These are phyloP conservation scores for Acanthamoeba lenticulata DNA, from an alignment of 208 protist species.

Conservation along the genomic window DNA sequence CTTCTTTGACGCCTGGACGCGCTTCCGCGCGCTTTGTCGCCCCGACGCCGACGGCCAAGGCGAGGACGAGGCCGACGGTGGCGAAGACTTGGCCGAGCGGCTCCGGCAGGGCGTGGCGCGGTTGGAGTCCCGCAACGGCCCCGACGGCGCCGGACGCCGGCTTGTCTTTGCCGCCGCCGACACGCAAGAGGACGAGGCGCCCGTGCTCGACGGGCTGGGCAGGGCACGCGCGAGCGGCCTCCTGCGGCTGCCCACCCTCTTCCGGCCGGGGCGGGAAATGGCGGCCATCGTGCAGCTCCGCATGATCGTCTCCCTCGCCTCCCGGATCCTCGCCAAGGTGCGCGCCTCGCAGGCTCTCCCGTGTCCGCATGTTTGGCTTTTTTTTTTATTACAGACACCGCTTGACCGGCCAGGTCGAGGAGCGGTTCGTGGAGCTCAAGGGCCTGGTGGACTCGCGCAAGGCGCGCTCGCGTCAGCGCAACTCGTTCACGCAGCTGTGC, in stretches of 20 bases:
- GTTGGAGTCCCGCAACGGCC: neutral
- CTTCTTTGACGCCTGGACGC: neutral
- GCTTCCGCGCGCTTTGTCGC: neutral
- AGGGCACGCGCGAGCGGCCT: neutral
- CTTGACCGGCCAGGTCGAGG: neutral
- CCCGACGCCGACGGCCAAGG: neutral
- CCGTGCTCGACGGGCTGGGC: neutral
- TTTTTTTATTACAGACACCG: neutral
- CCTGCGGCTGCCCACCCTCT: slow-evolving; percentile 6
- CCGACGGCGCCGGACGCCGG: neutral
- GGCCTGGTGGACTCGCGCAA: slow-evolving; percentile 18
- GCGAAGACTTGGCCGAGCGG: neutral
- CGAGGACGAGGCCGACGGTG: neutral
- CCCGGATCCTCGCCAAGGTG: neutral
- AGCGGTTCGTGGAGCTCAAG: slow-evolving; percentile 24
- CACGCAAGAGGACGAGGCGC: too few relatives aligned
- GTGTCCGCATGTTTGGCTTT: neutral
- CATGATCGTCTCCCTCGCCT: neutral
- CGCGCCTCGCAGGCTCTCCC: neutral
- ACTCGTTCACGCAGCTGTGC: neutral
- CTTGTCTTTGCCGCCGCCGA: neutral
- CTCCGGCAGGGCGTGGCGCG: neutral
- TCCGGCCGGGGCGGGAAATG: neutral
- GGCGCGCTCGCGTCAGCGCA: slow-evolving; percentile 46
- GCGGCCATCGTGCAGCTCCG: slow-evolving; percentile 4